phyloP scores from a whole-genome alignment of 169 alveolate genomes.

The Plasmodium inui region DNA sequence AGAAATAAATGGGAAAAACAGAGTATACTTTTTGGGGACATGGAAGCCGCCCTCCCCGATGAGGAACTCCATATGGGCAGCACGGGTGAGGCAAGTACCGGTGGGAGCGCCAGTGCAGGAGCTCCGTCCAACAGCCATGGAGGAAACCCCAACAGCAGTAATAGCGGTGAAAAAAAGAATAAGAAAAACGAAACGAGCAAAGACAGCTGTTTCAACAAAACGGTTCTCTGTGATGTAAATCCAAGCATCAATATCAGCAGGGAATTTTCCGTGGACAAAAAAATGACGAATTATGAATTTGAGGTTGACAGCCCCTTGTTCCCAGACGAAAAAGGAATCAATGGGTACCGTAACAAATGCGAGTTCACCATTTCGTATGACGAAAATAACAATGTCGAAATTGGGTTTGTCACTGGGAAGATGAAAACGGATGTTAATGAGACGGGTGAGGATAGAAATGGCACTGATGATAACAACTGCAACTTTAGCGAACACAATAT shows the following conservation, averaged over 20 bases:
- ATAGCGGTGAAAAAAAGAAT: not conserved
- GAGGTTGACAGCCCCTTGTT: slow-evolving; percentile 50
- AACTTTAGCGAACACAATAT: slow-evolving; percentile 74
- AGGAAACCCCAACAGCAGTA: not conserved
- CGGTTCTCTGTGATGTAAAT: slow-evolving; percentile 17
- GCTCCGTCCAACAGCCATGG: not conserved
- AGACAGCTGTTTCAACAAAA: slow-evolving; percentile 38
- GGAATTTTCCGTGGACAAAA: slow-evolving; percentile 35
- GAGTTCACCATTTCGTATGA: slow-evolving; percentile 74
- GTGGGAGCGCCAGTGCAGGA: not conserved
- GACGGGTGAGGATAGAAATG: not conserved
- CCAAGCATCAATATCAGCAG: not conserved
- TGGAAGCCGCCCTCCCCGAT: not conserved
- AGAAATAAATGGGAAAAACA: slow-evolving; percentile 60
- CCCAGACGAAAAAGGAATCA: slow-evolving; percentile 29
- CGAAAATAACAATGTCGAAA: slow-evolving; percentile 70
- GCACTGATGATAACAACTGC: slow-evolving; percentile 49
- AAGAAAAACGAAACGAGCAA: slow-evolving; percentile 30
- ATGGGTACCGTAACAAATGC: slow-evolving; percentile 68
- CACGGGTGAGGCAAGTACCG: not conserved
- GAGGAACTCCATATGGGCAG: slow-evolving; percentile 4
- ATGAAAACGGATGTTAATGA: slow-evolving; percentile 41
- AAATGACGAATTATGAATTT: slow-evolving; percentile 40
- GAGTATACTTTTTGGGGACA: slow-evolving; percentile 36
- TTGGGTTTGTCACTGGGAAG: slow-evolving; percentile 74